Conservation (phyloP, 129 eudicot species). For the Deinandra increscens region DNA sequence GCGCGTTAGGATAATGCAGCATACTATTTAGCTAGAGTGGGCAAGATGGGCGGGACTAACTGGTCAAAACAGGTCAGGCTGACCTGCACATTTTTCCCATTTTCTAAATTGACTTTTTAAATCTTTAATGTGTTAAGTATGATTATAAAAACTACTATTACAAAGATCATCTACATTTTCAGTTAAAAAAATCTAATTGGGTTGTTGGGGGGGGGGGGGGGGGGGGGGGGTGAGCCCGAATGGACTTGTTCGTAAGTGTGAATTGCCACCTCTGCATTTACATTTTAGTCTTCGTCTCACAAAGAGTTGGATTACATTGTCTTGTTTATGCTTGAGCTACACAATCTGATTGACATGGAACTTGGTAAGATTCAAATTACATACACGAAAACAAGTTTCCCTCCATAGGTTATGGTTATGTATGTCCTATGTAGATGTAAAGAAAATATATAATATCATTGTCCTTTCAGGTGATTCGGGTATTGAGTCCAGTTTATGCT, state of each 20-base stretch:
- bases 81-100: neutral
- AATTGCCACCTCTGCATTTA: too few species aligned
- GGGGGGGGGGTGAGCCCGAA: neutral
- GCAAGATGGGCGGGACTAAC: neutral
- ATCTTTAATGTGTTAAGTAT: neutral
- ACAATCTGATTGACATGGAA: neutral
- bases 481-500: slow-evolving; percentile 74
- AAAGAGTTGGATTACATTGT: neutral
- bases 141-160: neutral
- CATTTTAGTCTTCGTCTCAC: too few species aligned
- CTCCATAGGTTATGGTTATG: too few species aligned
- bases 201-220: too few species aligned
- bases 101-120: neutral
- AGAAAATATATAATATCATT: neutral
- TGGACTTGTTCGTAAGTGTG: neutral
- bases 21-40: neutral
- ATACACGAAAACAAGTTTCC: too few species aligned
- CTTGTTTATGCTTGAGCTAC: neutral
- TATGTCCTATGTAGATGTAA: neutral
- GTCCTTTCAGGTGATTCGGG: slow-evolving; percentile 71
- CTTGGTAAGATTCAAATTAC: too few species aligned
- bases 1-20: neutral
- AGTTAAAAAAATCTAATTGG: too few species aligned
- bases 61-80: neutral
- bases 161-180: neutral